Conservation (phyloP, 1,284 basidiomycete species). For the Puccinia novopanici region DNA sequence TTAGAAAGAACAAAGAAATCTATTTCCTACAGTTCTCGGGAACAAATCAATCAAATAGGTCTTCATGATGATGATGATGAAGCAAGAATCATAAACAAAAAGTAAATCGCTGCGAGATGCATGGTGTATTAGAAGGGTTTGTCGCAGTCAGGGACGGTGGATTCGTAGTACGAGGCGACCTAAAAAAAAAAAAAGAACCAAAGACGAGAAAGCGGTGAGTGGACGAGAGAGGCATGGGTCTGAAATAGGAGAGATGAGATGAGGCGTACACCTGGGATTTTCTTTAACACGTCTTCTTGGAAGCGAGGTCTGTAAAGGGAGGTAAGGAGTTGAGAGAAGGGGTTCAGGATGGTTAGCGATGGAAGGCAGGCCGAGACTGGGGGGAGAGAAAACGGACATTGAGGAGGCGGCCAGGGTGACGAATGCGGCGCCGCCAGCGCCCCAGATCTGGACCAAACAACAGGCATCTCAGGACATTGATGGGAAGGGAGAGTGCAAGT, state of each 20-base stretch:
- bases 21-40: too few species aligned
- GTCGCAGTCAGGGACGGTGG: slow-evolving; percentile 40
- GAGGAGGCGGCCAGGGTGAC: slow-evolving; percentile 36
- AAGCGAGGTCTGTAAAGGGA: slow-evolving; percentile 35
- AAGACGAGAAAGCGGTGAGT: background rate
- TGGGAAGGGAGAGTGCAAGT: too few species aligned
- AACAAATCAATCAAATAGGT: too few species aligned
- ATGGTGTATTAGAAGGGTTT: slow-evolving; percentile 41
- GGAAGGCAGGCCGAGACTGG: too few species aligned
- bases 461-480: too few species aligned
- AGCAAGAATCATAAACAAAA: too few species aligned
- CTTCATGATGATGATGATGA: too few species aligned
- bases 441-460: slow-evolving; percentile 25
- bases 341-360: too few species aligned
- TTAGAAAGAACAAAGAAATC: too few species aligned
- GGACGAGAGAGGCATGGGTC: background rate
- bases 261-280: slow-evolving; percentile 31
- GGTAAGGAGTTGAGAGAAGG: background rate
- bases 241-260: background rate
- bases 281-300: slow-evolving; percentile 45
- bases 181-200: slow-evolving; percentile 13
- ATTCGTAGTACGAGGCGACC: slow-evolving; percentile 48
- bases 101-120: too few species aligned
- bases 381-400: too few species aligned
- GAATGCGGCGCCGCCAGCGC: slow-evolving; percentile 22